Evolutionary conservation across 208 protist genomes (phyloP), one percentile per base, ranked within the genome.

Genomic region (Trypanosoma vivax): DNA sequence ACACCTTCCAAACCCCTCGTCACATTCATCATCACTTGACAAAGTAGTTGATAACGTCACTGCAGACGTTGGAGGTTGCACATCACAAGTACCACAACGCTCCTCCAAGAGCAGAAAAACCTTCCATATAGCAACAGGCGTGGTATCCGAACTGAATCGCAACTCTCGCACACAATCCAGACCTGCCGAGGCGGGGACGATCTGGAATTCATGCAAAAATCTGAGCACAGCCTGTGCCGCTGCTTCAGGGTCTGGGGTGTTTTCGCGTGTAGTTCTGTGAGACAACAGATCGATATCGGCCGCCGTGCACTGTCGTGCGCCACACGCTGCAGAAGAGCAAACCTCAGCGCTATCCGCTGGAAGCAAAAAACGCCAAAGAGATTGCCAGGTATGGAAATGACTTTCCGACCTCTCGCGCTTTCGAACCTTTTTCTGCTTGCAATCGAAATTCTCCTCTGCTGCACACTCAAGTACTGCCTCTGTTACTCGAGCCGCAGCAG

Each of bases 81-180:
- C 31, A 11, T 55, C 40, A 9, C 35, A 24, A 49, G 45, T 63
- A 2, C 60, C 53, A 40, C 70, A 60, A 57, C 73, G 38, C 53
- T 46, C 42, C 55, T 90, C 82, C 55, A 90, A 54, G 0, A 77
- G 66, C 19, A 59, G 70, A 45, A 79, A 90, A 24, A 90, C 34
- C 24, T 67, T 73, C 82, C 82, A 90, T 24, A 82, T 35, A 13
- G 50, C 58, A 1, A 90, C 38, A 18, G 77, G 82, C 1, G 62
- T 75, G 16, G 31, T 24, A 6, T 29, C 19, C 5, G 35, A 41
- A 39, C 24, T 33, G 31, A 48, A 62, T 7, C 37, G 27, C 56
- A 62, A 37, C 24, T 39, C 13, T 10, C 43, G 45, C 6, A 62
- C 7, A 25, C 37, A 19, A 9, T 53, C 28, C 5, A 54, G 5